A percentile compares a stretch with the other conserved stretches of the same genome.
These are phyloP conservation scores for Saccharomyces hybrid DNA, from an alignment of 1,139 yeast genomes.

Conservation along the genomic window DNA sequence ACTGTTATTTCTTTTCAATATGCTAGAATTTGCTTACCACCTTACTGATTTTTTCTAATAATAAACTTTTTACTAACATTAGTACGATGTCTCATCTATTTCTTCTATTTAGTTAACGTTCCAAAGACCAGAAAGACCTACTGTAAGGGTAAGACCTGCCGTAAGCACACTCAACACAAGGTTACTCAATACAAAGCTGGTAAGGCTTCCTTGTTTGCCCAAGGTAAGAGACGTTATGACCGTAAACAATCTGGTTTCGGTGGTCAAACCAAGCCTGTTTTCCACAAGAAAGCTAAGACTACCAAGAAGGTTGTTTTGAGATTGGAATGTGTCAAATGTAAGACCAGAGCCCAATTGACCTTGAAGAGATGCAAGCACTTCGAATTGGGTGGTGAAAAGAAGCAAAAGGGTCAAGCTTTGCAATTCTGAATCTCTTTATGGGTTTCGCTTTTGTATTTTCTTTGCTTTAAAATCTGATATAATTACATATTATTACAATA, in stretches of 20 bases:
- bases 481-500: slow-evolving; percentile 11
- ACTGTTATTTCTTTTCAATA: too few relatives aligned
- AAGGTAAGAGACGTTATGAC: slow-evolving; percentile 99
- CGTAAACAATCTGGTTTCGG: slow-evolving; percentile 99
- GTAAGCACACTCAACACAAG: slow-evolving; percentile 99
- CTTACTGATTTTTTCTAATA: neutral
- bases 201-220: slow-evolving; percentile 98
- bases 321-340: slow-evolving; percentile 97
- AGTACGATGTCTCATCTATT: neutral
- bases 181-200: slow-evolving; percentile 99
- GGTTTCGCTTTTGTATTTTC: slow-evolving; percentile 19
- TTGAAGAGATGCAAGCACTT: slow-evolving; percentile 99
- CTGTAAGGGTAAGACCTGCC: slow-evolving; percentile 99
- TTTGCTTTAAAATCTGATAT: slow-evolving; percentile 9
- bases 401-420: slow-evolving; percentile 98
- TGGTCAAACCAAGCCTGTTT: slow-evolving; percentile 99
- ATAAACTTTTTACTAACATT: slow-evolving; percentile 10
- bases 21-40: neutral
- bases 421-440: slow-evolving; percentile 56
- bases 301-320: slow-evolving; percentile 99
- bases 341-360: slow-evolving; percentile 97
- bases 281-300: slow-evolving; percentile 99
- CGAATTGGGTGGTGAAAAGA: slow-evolving; percentile 99
- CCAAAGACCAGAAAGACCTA: slow-evolving; percentile 99
- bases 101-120: slow-evolving; percentile 70